Conservation (phyloP, 371 early-diverging fungal species). For the Apophysomyces trapeziformis region DNA sequence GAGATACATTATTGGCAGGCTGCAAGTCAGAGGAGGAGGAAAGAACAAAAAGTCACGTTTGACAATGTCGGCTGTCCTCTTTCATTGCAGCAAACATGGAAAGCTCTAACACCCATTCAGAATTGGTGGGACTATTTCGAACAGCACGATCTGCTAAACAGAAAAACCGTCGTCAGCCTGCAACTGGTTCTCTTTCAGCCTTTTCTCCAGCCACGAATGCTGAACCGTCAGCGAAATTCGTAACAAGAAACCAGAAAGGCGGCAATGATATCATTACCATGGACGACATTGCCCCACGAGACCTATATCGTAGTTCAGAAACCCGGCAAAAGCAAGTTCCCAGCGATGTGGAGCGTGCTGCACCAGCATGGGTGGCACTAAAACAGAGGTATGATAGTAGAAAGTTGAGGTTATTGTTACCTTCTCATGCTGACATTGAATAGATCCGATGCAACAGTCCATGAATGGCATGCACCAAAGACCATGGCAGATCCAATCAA, state of each 20-base stretch:
- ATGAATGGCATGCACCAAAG: background rate
- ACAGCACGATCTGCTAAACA: background rate
- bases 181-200: background rate
- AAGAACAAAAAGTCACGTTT: too few relatives aligned
- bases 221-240: background rate
- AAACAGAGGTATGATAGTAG: background rate
- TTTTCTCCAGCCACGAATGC: background rate
- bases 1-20: too few relatives aligned
- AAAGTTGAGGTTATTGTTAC: background rate
- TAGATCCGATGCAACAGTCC: background rate
- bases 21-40: too few relatives aligned
- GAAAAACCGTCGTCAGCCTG: background rate
- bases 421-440: background rate
- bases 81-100: background rate
- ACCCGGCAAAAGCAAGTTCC: background rate
- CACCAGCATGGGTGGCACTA: background rate
- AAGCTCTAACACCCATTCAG: background rate
- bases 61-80: too few relatives aligned
- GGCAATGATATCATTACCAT: background rate
- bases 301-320: background rate
- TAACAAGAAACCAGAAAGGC: background rate
- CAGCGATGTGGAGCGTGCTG: background rate
- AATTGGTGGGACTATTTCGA: background rate
- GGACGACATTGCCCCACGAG: conserved; percentile 3
- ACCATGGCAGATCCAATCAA: background rate